A percentile compares a stretch with the other conserved stretches of the same genome.
Evolutionary conservation across 768 basidiomycete species (phyloP).

Genomic region (Leccinellum luteum): DNA sequence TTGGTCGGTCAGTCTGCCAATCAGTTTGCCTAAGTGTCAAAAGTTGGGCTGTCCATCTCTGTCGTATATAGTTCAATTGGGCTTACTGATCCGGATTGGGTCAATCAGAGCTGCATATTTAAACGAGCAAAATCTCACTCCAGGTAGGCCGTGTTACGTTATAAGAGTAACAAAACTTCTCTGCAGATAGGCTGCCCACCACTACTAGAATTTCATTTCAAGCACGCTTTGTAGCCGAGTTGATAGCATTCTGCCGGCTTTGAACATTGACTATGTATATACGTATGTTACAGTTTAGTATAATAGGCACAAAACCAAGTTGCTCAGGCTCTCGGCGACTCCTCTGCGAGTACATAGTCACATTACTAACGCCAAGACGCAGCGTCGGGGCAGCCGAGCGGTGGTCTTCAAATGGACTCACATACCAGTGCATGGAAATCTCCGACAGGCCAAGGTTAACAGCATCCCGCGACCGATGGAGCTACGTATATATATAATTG

Average conservation of each 20-base stretch:
- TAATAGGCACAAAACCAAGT: no score
- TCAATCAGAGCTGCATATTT: no score
- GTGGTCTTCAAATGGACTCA: neutral
- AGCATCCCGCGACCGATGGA: neutral
- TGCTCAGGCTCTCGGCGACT: no score
- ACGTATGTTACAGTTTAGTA: neutral
- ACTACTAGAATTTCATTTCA: neutral
- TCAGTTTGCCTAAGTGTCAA: no score
- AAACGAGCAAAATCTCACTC: no score
- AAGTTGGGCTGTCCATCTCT: no score
- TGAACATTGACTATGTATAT: neutral
- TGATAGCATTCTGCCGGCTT: neutral
- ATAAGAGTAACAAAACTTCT: no score
- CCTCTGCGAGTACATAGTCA: no score
- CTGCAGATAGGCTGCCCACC: no score
- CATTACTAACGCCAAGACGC: neutral
- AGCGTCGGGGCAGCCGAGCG: neutral
- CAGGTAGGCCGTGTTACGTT: no score
- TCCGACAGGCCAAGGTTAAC: neutral
- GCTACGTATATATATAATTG: neutral
- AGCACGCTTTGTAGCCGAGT: neutral
- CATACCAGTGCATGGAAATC: neutral
- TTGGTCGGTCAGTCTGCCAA: neutral
- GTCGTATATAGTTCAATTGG: no score
- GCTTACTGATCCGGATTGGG: no score